Percentiles rank a stretch among this genome's conserved stretches.
phyloP scores from a whole-genome alignment of 371 early-diverging fungal species.

The Actinomortierella wolfii region DNA sequence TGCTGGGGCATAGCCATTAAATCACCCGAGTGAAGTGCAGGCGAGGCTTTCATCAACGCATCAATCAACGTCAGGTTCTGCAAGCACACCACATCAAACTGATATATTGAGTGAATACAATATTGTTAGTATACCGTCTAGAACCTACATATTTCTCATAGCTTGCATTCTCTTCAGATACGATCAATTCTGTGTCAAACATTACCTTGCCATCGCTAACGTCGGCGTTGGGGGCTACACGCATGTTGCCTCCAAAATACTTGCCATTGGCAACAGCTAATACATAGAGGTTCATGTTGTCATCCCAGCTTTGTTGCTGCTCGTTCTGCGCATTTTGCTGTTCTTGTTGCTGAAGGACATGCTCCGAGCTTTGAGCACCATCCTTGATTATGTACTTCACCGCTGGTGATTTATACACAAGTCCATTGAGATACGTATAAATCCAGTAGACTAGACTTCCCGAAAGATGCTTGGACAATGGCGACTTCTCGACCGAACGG shows the following conservation, averaged over 20 bases:
- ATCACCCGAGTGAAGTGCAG: slow-evolving; percentile 31
- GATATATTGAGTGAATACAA: background rate
- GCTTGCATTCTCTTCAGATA: no score
- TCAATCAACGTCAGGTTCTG: slow-evolving; percentile 25
- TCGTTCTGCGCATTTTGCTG: background rate
- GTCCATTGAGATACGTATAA: slow-evolving; percentile 36
- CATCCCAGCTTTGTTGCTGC: slow-evolving; percentile 5
- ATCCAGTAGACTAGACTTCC: slow-evolving; percentile 43
- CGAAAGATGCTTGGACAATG: slow-evolving; percentile 26
- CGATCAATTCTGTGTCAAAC: no score
- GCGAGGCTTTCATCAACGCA: slow-evolving; percentile 28
- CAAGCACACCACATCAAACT: slow-evolving; percentile 39
- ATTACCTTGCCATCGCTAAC: slow-evolving; percentile 35
- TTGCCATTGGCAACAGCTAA: slow-evolving; percentile 46
- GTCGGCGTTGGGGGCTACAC: slow-evolving; percentile 34
- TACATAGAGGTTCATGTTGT: slow-evolving; percentile 24
- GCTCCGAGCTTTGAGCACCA: background rate
- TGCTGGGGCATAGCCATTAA: slow-evolving; percentile 27
- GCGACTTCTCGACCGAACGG: slow-evolving; percentile 30
- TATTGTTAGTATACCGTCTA: no score
- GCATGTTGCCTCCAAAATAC: slow-evolving; percentile 45
- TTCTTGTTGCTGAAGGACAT: background rate
- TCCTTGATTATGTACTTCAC: slow-evolving; percentile 23
- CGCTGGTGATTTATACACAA: slow-evolving; percentile 21
- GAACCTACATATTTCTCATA: no score